Evolutionary conservation across 1,284 basidiomycete species (phyloP).

Genomic region (Pyrrhoderma lamaoense): DNA sequence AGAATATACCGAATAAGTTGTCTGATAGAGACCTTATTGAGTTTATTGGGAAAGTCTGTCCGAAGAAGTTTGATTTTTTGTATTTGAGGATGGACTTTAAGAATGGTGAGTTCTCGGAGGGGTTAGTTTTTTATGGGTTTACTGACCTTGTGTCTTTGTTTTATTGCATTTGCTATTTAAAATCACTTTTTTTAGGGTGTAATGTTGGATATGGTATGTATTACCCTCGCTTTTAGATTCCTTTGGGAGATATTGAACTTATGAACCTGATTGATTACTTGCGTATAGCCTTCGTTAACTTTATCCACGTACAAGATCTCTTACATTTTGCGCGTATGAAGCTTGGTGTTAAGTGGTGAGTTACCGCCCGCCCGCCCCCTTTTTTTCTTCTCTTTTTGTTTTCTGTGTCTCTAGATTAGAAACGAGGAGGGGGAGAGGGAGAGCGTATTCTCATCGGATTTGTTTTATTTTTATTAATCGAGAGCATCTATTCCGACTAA

Average conservation of each 20-base stretch:
- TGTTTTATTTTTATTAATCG: too few species aligned
- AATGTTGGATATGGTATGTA: constrained; percentile 68
- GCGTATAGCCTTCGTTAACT: constrained; percentile 64
- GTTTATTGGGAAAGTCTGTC: constrained; percentile 63
- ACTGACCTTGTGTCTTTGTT: constrained; percentile 7
- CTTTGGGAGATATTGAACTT: too few species aligned
- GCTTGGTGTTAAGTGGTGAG: constrained; percentile 71
- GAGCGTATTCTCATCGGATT: too few species aligned
- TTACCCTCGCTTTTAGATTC: not conserved
- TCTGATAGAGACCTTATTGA: constrained; percentile 63
- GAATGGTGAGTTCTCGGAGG: constrained; percentile 43
- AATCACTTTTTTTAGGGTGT: constrained; percentile 47
- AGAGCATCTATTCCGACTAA: too few species aligned
- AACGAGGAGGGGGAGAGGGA: too few species aligned
- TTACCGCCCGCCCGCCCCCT: too few species aligned
- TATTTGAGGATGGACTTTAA: constrained; percentile 82
- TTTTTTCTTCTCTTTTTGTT: too few species aligned
- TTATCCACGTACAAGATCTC: constrained; percentile 70
- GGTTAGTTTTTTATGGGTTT: not conserved
- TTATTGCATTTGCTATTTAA: not conserved
- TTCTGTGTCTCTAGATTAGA: too few species aligned
- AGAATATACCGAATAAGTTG: constrained; percentile 89
- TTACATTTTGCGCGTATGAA: constrained; percentile 64
- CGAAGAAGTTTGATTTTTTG: constrained; percentile 70
- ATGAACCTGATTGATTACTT: not conserved